Conservation (phyloP, 2,329 filamentous ascomycete genomes). For the Ceratocystis harringtonii region DNA sequence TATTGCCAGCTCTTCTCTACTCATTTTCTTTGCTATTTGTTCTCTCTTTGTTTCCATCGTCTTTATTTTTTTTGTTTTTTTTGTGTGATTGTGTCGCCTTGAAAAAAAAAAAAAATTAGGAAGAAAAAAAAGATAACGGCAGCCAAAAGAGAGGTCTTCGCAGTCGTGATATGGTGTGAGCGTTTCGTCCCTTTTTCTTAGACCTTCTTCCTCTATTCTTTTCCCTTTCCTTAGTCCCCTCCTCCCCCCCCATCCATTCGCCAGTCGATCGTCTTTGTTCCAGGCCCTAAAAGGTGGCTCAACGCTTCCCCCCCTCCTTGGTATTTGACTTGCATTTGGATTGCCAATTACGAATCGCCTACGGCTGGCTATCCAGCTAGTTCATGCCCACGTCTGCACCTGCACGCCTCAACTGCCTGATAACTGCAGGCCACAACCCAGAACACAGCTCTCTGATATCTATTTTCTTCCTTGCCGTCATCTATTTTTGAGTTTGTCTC, state of each 20-base stretch:
- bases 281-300: background rate
- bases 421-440: background rate
- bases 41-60: no score
- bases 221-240: background rate
- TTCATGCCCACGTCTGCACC: background rate
- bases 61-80: background rate
- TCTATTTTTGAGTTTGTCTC: constrained; percentile 1
- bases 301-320: background rate
- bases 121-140: background rate
- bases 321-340: background rate
- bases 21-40: no score
- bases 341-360: background rate
- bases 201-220: background rate
- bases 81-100: no score
- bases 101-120: no score
- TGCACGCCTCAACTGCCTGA: background rate
- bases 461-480: no score
- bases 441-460: background rate
- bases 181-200: background rate
- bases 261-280: constrained; percentile 1
- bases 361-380: background rate
- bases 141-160: background rate
- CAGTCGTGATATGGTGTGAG: background rate
- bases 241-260: background rate
- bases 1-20: background rate